Conservation (phyloP, 768 basidiomycete species). For the Tulasnella sp. region DNA sequence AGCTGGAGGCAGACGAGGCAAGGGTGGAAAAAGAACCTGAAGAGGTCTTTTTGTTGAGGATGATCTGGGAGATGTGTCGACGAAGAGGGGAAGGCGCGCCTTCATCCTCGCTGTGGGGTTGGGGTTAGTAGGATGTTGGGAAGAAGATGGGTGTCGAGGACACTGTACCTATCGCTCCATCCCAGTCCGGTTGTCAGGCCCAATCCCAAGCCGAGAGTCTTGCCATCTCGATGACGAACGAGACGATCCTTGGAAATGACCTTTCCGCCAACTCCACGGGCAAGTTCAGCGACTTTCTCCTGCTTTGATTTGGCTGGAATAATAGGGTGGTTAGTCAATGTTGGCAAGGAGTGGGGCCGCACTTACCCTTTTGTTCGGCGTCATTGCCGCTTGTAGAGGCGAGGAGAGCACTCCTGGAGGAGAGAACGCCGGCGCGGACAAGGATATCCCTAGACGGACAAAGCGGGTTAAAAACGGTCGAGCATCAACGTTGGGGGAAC, state of each 20-base stretch:
- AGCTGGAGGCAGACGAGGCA: slow-evolving; percentile 3
- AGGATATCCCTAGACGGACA: slow-evolving; percentile 9
- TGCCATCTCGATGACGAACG: slow-evolving; percentile 23
- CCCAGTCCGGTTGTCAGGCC: slow-evolving; percentile 24
- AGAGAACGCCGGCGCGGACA: slow-evolving; percentile 20
- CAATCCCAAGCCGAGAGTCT: slow-evolving; percentile 21
- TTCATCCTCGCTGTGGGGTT: slow-evolving; percentile 18
- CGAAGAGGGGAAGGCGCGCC: slow-evolving; percentile 20
- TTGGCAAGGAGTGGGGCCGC: not conserved
- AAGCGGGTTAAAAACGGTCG: not conserved
- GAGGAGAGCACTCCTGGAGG: slow-evolving; percentile 11
- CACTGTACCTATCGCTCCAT: slow-evolving; percentile 22
- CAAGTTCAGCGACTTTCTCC: slow-evolving; percentile 4
- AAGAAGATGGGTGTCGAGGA: not conserved
- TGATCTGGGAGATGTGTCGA: slow-evolving; percentile 18
- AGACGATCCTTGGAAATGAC: slow-evolving; percentile 17
- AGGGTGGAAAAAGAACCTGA: slow-evolving; percentile 9
- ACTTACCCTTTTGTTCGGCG: not conserved
- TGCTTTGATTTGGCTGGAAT: not conserved
- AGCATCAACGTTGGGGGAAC: not conserved
- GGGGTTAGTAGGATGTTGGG: not conserved
- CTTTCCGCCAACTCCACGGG: not conserved
- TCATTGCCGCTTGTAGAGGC: not conserved
- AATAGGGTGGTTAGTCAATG: not conserved
- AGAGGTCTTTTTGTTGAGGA: slow-evolving; percentile 16